A percentile compares a stretch with the other conserved stretches of the same genome.
Conservation (phyloP, 805 yeast species). For the Candida montana region DNA sequence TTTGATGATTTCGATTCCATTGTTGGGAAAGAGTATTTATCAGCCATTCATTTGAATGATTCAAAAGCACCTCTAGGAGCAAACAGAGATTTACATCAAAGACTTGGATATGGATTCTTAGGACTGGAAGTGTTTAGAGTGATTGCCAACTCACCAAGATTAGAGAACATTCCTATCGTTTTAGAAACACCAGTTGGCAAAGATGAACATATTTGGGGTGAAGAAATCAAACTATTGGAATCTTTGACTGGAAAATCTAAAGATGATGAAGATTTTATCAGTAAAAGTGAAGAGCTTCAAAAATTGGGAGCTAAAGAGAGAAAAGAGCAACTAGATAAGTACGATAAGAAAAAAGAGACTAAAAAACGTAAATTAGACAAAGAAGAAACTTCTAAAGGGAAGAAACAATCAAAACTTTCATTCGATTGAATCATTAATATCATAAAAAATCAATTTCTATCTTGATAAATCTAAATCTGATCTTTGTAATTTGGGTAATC, state of each 20-base stretch:
- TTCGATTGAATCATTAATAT: too few species aligned
- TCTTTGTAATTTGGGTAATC: conserved; percentile 8
- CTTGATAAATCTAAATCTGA: conserved; percentile 27
- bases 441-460: not conserved
- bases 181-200: conserved; percentile 80
- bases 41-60: conserved; percentile 86
- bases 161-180: conserved; percentile 68
- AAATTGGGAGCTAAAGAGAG: conserved; percentile 65
- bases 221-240: conserved; percentile 76
- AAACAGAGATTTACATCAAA: conserved; percentile 86
- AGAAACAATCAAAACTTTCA: conserved; percentile 5
- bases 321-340: conserved; percentile 60
- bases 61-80: conserved; percentile 92
- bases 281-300: conserved; percentile 44
- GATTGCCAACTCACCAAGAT: conserved; percentile 60
- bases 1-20: conserved; percentile 71
- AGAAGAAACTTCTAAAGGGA: conserved; percentile 3
- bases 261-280: conserved; percentile 51
- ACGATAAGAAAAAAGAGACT: conserved; percentile 45
- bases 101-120: conserved; percentile 81
- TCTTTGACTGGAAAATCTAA: conserved; percentile 60
- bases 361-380: conserved; percentile 20
- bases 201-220: conserved; percentile 65
- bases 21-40: conserved; percentile 69
- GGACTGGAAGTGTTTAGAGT: conserved; percentile 82